Evolutionary conservation across 2,329 filamentous ascomycete genomes (phyloP), one percentile per base, ranked within the genome.

Genomic region (Epichloe brachyelytri): DNA sequence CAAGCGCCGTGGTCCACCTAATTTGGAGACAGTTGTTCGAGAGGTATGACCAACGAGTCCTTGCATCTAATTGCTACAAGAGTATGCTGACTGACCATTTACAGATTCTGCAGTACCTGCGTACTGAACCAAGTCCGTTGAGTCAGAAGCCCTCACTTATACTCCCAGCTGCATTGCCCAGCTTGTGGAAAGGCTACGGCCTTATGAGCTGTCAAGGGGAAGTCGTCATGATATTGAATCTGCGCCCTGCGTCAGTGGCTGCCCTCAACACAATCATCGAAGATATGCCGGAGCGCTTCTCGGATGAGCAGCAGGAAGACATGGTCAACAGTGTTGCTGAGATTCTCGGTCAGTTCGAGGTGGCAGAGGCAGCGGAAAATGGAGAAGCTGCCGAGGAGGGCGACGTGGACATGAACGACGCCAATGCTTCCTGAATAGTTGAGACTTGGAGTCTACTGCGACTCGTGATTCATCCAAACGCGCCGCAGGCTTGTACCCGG

Each of bases 141-240:
- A 77, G 73, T 60, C 74, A 78, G 59, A 72, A 71, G 54, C 76
- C 77, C 56, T 71, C 49, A 72, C 73, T 3, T 84, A 81, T 64
- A 70, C 70, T 49, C 62, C 73, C n/a, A 65, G 67, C 10, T 74
- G 72, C 48, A 77, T 85, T 55, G 59, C 68, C 6, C 65, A 62
- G 22, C 74, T 86, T 40, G 68, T 85, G 40, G 66, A 76, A 59
- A 71, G 68, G 22, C 68, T 86, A 47, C 72, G 73, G 11, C 70
- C 69, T 1, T 83, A 76, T 63, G 73, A 79, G 44, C 72, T 86
- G 51, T 78, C 78, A 86, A 69, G 79, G 79, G 79, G 83, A 86
- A 65, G 67, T 83, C 50, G 68, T 86, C 60, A 83, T 84, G 78
- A 76, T 86, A 46, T 63, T 85, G 57, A 86, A 86, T 61, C 67